These are phyloP conservation scores for Chaetoceros tenuissimus DNA, from an alignment of 108 stramenopile genomes.

Conservation along the genomic window DNA sequence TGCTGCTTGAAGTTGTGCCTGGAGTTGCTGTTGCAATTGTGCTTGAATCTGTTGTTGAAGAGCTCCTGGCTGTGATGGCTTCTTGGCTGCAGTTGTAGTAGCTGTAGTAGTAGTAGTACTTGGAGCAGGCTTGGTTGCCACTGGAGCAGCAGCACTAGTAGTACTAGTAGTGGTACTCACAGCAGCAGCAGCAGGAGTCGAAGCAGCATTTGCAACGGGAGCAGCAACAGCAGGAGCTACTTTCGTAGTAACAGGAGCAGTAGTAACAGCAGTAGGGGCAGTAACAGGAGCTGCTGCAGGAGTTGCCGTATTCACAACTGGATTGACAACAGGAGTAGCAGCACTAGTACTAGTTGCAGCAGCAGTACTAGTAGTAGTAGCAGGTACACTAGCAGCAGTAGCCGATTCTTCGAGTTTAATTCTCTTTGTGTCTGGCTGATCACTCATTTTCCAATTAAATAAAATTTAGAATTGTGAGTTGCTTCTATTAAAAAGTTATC, in stretches of 20 bases:
- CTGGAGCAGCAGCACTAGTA: constrained; percentile 2
- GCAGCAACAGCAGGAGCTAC: not conserved
- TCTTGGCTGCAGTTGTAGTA: constrained; percentile 18
- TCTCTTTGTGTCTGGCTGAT: too few species aligned
- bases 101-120: constrained; percentile 29
- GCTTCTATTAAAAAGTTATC: too few species aligned
- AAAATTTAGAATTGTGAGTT: too few species aligned
- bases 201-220: constrained; percentile 1
- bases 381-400: too few species aligned
- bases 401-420: too few species aligned
- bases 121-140: not conserved
- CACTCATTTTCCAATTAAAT: too few species aligned
- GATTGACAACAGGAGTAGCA: not conserved
- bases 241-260: constrained; percentile 1
- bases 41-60: constrained; percentile 80
- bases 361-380: too few species aligned
- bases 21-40: constrained; percentile 71
- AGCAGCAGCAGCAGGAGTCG: constrained; percentile 1
- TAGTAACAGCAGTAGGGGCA: constrained; percentile 1
- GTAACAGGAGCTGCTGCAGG: constrained; percentile 2
- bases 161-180: constrained; percentile 7
- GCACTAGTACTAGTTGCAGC: too few species aligned
- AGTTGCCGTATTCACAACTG: not conserved
- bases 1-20: constrained; percentile 73
- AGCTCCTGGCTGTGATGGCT: constrained; percentile 29